Conservation (phyloP, 1,284 basidiomycete genomes). For the Leccinum cinnamomeum region DNA sequence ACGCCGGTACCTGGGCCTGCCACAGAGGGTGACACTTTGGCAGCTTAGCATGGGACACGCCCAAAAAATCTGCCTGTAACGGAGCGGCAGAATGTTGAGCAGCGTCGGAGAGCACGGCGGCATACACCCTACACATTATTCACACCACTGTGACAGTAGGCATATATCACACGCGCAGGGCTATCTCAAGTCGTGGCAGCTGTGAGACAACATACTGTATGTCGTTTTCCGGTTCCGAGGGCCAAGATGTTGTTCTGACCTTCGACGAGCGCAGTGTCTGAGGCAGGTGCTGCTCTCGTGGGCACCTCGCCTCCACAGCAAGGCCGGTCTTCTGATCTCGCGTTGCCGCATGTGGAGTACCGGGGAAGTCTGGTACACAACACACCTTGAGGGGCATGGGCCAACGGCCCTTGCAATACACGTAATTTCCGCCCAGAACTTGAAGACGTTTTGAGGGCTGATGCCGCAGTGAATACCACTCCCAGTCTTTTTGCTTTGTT, state of each 20-base stretch:
- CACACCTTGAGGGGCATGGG: constrained; percentile 2
- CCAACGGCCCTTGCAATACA: constrained; percentile 19
- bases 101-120: neutral
- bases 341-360: constrained; percentile 9
- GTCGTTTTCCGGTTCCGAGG: constrained; percentile 30
- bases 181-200: constrained; percentile 4
- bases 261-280: constrained; percentile 13
- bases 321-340: constrained; percentile 13
- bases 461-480: constrained; percentile 2
- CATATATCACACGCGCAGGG: constrained; percentile 4
- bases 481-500: constrained; percentile 2
- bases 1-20: constrained; percentile 2
- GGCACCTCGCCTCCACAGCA: constrained; percentile 25
- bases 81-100: constrained; percentile 2
- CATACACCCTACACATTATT: neutral
- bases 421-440: constrained; percentile 29
- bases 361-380: neutral
- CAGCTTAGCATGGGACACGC: constrained; percentile 10
- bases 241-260: constrained; percentile 12
- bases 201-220: neutral
- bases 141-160: constrained; percentile 10
- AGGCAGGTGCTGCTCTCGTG: constrained; percentile 14
- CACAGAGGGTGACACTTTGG: neutral
- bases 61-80: neutral
- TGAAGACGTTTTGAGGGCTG: constrained; percentile 5